These are phyloP conservation scores for Plectranthus barbatus DNA, from an alignment of 257 asterid genomes.

Conservation along the genomic window DNA sequence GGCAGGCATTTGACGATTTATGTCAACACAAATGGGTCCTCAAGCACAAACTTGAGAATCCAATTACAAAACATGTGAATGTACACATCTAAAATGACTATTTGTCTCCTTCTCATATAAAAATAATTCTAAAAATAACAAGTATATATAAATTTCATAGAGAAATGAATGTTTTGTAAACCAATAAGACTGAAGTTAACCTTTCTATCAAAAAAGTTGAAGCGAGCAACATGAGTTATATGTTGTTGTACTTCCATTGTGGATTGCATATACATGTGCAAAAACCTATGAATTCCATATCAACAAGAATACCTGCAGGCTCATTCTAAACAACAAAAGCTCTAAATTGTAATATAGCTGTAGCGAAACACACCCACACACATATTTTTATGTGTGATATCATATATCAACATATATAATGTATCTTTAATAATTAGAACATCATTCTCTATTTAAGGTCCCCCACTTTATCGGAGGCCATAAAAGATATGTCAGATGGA, in stretches of 20 bases:
- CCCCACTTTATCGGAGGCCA: conserved; percentile 28
- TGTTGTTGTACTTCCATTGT: background rate
- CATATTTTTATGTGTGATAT: background rate
- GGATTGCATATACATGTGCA: background rate
- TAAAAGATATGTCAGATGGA: conserved; percentile 32
- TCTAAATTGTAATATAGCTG: conserved; percentile 13
- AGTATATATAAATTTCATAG: no score
- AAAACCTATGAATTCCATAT: conserved; percentile 12
- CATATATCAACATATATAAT: background rate
- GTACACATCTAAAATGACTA: no score
- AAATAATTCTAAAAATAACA: no score
- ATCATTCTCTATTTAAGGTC: conserved; percentile 40
- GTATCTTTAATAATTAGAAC: conserved; percentile 3
- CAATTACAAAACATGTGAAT: no score
- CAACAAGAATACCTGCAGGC: conserved; percentile 19
- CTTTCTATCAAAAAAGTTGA: conserved; percentile 2
- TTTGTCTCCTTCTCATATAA: no score
- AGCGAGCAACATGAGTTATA: background rate
- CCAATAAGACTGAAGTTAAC: background rate
- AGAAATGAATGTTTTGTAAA: background rate
- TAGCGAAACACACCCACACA: background rate
- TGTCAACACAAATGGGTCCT: no score
- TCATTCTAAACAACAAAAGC: conserved; percentile 23
- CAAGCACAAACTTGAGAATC: no score
- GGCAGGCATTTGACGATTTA: no score